Percentiles rank a stretch among this genome's conserved stretches.
Evolutionary conservation across 2,329 filamentous ascomycete genomes (phyloP).

Genomic region (Ophiognomonia clavigignenti-juglandacearum): DNA sequence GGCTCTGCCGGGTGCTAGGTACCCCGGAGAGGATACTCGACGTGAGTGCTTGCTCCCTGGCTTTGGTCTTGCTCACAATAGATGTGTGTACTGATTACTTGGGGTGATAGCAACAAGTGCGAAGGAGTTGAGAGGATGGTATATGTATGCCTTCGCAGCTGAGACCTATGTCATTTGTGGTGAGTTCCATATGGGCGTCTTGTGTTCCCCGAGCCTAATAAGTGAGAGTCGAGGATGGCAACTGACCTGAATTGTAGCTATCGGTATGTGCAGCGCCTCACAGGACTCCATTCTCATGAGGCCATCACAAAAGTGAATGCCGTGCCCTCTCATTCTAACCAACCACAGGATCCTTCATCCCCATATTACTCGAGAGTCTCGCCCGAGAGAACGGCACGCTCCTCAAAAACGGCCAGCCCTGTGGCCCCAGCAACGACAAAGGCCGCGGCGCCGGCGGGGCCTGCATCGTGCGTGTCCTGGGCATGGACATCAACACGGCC

Average conservation of each 20-base stretch:
- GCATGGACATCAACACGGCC: constrained; percentile 86
- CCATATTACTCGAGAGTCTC: constrained; percentile 89
- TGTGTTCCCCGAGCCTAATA: no score
- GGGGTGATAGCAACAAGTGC: constrained; percentile 57
- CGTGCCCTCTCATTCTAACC: constrained; percentile 15
- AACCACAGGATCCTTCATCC: constrained; percentile 77
- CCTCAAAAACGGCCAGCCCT: constrained; percentile 71
- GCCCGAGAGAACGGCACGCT: constrained; percentile 89
- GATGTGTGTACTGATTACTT: not conserved
- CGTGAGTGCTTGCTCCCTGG: constrained; percentile 23
- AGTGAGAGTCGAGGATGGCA: not conserved
- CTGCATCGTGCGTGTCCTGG: constrained; percentile 78
- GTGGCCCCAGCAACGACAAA: constrained; percentile 59
- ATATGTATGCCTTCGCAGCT: constrained; percentile 91
- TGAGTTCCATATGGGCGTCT: no score
- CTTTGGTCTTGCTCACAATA: not conserved
- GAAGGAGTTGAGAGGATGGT: constrained; percentile 91
- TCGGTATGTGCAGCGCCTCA: constrained; percentile 21
- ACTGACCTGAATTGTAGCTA: constrained; percentile 19
- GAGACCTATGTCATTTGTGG: constrained; percentile 97
- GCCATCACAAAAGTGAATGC: not conserved
- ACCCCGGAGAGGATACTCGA: constrained; percentile 81
- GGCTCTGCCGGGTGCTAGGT: constrained; percentile 50
- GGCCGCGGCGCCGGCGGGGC: constrained; percentile 47
- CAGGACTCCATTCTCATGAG: not conserved